Base-by-base conservation (phyloP, 2,329 filamentous ascomycete species). In the Fusarium incarnatum region DNA sequence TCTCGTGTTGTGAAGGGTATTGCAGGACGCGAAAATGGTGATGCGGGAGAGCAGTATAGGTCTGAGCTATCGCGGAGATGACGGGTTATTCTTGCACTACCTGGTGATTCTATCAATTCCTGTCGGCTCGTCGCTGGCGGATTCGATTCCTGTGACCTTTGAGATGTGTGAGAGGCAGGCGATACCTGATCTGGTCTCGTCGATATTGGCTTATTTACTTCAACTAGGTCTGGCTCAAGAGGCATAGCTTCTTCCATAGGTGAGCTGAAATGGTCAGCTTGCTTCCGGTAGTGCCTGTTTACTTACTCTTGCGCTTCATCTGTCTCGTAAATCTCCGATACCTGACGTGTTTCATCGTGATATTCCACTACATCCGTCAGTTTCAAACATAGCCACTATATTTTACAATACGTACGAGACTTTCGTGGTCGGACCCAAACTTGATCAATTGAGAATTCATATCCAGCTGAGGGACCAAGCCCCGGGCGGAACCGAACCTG, bases 231-330 rank as follows among this genome's bases (percentile, higher is more conserved):
- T 23, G n/a, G n/a, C 2, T 23, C 18, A 6, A 54, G n/a, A n/a
- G 37, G 2, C 15, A 54, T 23, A 8, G n/a, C 7, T 44, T 44
- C 50, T 22, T 22, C 50, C 15, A 30, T 13, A 3, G 18, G 8
- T 1, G 18, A 6, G 4, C 27, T 57, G 8, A 5, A 42, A 8
- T 11, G 10, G 13, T 57, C 13, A 57, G 55, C 25, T 30, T 30
- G 1, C 15, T 32, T 18, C n/a, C 10, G 18, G 2, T 12, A n/a
- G 0, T 16, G 6, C 5, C 13, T 11, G 6, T 7, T 6, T 9
- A 32, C 50, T 54, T 15, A 54, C 50, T 44, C 50, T 44, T 42
- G 50, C 10, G 7, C 50, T 30, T 54, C 25, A 44, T 54, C 50
- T 3, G 37, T 53, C 20, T 54, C 50, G 15, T 54, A 54, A 20